Percentiles rank a stretch among this genome's conserved stretches.
Evolutionary conservation across 768 basidiomycete species (phyloP).

Genomic region (Boletus patriciae): DNA sequence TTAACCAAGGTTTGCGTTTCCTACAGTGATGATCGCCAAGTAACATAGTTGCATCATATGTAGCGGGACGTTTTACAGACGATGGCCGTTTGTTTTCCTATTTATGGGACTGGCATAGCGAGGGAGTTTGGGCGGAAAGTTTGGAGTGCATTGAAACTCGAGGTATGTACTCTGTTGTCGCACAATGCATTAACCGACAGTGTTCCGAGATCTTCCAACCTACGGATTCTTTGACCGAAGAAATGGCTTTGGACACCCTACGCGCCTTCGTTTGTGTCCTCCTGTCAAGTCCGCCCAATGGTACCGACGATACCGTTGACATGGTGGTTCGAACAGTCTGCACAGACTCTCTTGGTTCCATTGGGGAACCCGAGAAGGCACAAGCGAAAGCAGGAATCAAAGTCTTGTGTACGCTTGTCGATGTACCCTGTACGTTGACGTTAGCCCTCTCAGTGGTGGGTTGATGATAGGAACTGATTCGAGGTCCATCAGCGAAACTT

Average conservation of each 20-base stretch:
- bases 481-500: constrained; percentile 54
- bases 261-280: constrained; percentile 75
- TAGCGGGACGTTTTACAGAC: constrained; percentile 87
- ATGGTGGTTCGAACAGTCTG: constrained; percentile 74
- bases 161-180: constrained; percentile 47
- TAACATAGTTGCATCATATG: constrained; percentile 3
- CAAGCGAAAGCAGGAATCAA: constrained; percentile 88
- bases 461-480: constrained; percentile 2
- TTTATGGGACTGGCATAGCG: constrained; percentile 70
- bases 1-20: constrained; percentile 64
- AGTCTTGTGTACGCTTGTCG: constrained; percentile 72
- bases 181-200: not conserved
- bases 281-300: constrained; percentile 47
- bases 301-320: constrained; percentile 38
- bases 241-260: constrained; percentile 67
- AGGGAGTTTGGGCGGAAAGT: constrained; percentile 67
- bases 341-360: constrained; percentile 73
- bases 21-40: not conserved
- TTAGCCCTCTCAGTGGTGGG: not conserved
- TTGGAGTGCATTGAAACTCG: constrained; percentile 91
- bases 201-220: constrained; percentile 84
- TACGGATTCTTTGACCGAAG: constrained; percentile 72
- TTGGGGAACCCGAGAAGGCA: constrained; percentile 91
- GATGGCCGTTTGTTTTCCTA: constrained; percentile 73
- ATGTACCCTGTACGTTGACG: constrained; percentile 67